Base-by-base conservation (phyloP, 179 eudicot genomes). In the Monotropa hypopitys region DNA sequence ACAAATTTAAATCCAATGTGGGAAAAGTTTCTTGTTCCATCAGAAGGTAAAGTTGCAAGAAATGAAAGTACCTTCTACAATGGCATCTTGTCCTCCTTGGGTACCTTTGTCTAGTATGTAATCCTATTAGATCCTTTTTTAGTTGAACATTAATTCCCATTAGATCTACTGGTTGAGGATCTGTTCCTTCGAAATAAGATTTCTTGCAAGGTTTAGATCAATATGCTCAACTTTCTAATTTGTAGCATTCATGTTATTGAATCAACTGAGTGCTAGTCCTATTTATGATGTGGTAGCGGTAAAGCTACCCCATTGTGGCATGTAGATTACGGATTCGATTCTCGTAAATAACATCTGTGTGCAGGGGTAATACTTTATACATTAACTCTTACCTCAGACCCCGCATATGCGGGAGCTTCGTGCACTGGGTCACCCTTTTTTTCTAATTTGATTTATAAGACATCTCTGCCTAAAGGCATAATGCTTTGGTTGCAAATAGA, bases 1-100 rank as follows among this genome's bases (percentile, higher is more conserved):
- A 90, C 97, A 82, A 94, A 92, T 80, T 78, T 94, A 80, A 94
- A 84, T 87, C 91, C 96, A 33, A 78, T 75, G 28, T 94, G 98
- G 98, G 96, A 94, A 63, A 88, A 80, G 65, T 94, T 92, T 83
- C 88, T 94, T 62, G 83, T 86, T 75, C 84, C 84, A 63, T 90
- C 96, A 72, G 87, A 92, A 90, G 98, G 98, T 93, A 88, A 77
- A 70, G 53, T 74, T 69, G 32, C 72, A 32, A 51, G 32, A 50
- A 74, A 47, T 50, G 20, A 16, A 8, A 26, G 67, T 71, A 30
- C 15, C 5, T 42, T 43, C 2, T 69, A 40, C 10, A 21, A 21
- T 49, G 56, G 7, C 15, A 23, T 77, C 26, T 70, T 40, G 49
- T 53, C 38, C 2, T 1, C 50, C 5, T 40, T 23, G 10, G 26